Base-by-base conservation (phyloP, 495 filamentous ascomycete genomes). In the Penicillium crystallinum region DNA sequence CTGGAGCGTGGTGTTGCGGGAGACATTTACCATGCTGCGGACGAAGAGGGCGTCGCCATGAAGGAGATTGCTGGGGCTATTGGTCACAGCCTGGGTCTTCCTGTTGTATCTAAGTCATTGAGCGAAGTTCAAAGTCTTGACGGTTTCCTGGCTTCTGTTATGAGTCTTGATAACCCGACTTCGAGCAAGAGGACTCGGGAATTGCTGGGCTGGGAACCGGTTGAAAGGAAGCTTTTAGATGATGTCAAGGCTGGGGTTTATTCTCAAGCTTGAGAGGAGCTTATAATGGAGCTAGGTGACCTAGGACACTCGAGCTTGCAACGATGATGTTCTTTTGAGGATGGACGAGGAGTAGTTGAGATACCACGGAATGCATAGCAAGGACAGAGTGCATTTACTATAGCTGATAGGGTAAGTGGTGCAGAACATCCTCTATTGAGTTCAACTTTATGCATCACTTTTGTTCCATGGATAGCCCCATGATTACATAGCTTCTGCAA, bases 1-100 rank as follows among this genome's bases (percentile, higher is more conserved):
- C 54, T 76, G 7, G 75, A 77, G 61, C 71, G 70, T 36, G 77
- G 63, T 3, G 49, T 27, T 18, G 63, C 70, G 0, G 75, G 75
- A 2, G 56, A 61, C 5, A 57, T 55, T 4, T 77, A 66, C 40
- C 74, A 78, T 54, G 70, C 60, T 8, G 67, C 71, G 19, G 75
- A 58, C 1, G 67, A 77, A 31, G 69, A 75, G 21, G 68, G 61
- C 8, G 57, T 75, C 0, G 15, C 52, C 0, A 62, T 69, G 44
- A 73, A 68, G 60, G 71, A 73, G 8, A 70, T 79, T 51, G 67
- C 68, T 2, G 53, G 52, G 17, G 68, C 62, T 0, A 62, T 80
- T 38, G 72, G 66, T 15, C 63, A 66, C 35, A 29, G 53, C 10
- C 50, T 73, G 29, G 46, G 49, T 17, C 40, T 79, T 19, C 65